Evolutionary conservation across 1,284 basidiomycete genomes (phyloP).

Genomic region (Cutaneotrichosporon sp.): DNA sequence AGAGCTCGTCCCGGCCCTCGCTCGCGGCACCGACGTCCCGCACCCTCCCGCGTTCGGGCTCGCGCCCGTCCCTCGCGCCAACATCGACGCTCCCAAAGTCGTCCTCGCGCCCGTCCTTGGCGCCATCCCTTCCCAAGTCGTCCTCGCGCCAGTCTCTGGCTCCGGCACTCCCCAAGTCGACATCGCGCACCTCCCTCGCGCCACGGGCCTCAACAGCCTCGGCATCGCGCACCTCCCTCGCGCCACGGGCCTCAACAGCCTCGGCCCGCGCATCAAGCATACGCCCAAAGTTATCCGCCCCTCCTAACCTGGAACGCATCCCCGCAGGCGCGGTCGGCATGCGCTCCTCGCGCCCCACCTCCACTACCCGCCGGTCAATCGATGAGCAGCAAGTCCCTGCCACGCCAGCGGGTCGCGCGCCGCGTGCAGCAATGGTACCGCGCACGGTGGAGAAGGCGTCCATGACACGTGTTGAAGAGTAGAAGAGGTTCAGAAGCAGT

Average conservation of each 20-base stretch:
- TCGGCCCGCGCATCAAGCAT: background rate
- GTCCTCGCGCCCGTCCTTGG: background rate
- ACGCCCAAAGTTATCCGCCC: background rate
- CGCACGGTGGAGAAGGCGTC: background rate
- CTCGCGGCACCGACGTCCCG: background rate
- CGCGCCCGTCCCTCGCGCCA: background rate
- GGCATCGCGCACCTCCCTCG: background rate
- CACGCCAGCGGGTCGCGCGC: slow-evolving; percentile 3
- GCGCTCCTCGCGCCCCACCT: background rate
- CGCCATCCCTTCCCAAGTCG: background rate
- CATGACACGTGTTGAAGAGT: background rate
- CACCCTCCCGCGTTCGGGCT: background rate
- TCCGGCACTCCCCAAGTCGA: background rate
- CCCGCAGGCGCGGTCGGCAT: background rate
- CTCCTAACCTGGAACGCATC: background rate
- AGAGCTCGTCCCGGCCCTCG: background rate
- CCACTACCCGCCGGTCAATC: background rate
- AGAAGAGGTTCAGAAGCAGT: background rate
- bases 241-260: background rate
- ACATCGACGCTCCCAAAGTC: background rate
- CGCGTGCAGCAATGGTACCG: slow-evolving; percentile 8
- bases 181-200: background rate
- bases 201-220: background rate
- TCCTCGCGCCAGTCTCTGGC: background rate
- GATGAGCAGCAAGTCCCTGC: background rate